These are phyloP conservation scores for Funneliformis mosseae DNA, from an alignment of 192 early-diverging fungal species.

Conservation along the genomic window DNA sequence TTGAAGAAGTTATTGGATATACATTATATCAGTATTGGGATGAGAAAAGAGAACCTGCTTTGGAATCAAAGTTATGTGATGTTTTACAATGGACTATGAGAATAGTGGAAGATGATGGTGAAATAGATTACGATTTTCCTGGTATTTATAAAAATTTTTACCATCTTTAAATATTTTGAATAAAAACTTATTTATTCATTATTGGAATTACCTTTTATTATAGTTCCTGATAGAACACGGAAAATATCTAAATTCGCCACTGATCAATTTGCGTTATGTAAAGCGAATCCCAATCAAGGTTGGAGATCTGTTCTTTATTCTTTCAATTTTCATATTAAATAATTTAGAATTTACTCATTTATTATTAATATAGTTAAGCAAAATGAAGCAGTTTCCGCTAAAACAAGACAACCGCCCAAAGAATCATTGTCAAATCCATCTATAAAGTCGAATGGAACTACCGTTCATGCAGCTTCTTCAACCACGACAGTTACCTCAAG, in stretches of 20 bases:
- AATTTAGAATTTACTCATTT: constrained; percentile 1
- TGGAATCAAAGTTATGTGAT: constrained; percentile 65
- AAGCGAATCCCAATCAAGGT: constrained; percentile 75
- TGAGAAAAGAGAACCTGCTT: constrained; percentile 59
- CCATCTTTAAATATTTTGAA: constrained; percentile 1
- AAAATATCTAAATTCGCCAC: constrained; percentile 85
- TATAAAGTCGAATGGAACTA: not conserved
- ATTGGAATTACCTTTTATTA: not conserved
- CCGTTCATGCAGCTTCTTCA: not conserved
- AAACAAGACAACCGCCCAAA: constrained; percentile 7
- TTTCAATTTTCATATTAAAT: not conserved
- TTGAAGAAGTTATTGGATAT: constrained; percentile 95
- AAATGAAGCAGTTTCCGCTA: constrained; percentile 32
- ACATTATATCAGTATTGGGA: constrained; percentile 87
- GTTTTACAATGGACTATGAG: constrained; percentile 85
- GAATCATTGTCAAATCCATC: not conserved
- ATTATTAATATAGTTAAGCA: constrained; percentile 38
- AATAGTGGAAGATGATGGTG: constrained; percentile 95
- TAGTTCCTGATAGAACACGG: constrained; percentile 84
- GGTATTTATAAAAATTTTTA: constrained; percentile 49
- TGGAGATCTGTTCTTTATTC: constrained; percentile 1
- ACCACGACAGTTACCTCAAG: not conserved
- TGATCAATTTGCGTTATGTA: constrained; percentile 89
- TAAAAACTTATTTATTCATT: not conserved
- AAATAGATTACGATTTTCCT: constrained; percentile 95